A percentile compares a stretch with the other conserved stretches of the same genome.
phyloP scores from a whole-genome alignment of 305 asterid species.

The Fraxinus velutina region DNA sequence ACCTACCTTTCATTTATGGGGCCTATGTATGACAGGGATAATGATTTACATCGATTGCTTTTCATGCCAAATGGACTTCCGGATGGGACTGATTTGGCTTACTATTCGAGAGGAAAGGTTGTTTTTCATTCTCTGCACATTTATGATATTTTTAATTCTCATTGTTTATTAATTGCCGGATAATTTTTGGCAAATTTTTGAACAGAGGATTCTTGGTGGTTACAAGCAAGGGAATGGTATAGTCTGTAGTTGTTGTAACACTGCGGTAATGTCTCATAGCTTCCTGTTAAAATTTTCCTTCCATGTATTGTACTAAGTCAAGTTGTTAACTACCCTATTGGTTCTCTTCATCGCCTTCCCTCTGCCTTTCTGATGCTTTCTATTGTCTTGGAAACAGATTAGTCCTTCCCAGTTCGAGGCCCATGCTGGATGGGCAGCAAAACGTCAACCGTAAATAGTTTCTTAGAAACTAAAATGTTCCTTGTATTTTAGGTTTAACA shows the following conservation, averaged over 20 bases:
- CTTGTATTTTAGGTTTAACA: slow-evolving; percentile 1
- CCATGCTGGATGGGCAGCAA: slow-evolving; percentile 98
- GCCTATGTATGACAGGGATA: background rate
- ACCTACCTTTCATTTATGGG: background rate
- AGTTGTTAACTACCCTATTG: background rate
- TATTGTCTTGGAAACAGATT: slow-evolving; percentile 45
- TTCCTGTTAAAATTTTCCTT: background rate
- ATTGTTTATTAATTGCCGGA: background rate
- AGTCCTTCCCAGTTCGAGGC: slow-evolving; percentile 98
- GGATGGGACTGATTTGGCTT: background rate
- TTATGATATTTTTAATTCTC: background rate
- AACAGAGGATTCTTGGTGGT: background rate
- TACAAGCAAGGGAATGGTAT: background rate
- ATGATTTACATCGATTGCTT: background rate
- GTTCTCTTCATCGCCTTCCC: background rate
- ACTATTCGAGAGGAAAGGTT: background rate
- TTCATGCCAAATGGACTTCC: background rate
- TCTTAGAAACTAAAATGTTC: background rate
- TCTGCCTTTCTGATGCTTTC: slow-evolving; percentile 13
- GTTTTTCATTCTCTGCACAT: background rate
- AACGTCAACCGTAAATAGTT: slow-evolving; percentile 88
- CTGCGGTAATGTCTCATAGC: background rate
- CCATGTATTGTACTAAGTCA: background rate
- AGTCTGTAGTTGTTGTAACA: background rate
- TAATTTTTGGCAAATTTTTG: background rate